These are phyloP conservation scores for Fagopyrum tataricum DNA, from an alignment of 148 eudicot genomes.

Conservation along the genomic window DNA sequence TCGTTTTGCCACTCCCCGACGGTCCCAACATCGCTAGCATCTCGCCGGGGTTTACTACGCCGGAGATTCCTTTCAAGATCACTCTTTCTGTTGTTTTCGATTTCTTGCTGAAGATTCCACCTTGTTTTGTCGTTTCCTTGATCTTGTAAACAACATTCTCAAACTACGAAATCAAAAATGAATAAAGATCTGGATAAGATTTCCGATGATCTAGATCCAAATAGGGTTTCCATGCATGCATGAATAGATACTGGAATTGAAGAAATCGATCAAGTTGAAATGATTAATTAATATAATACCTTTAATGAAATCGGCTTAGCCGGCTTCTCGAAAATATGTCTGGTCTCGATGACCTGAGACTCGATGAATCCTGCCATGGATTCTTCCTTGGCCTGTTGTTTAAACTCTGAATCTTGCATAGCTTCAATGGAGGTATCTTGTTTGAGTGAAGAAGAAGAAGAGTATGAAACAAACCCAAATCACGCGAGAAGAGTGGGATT, in stretches of 20 bases:
- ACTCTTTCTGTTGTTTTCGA: constrained; percentile 23
- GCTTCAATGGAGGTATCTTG: background rate
- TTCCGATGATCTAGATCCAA: background rate
- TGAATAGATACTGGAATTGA: background rate
- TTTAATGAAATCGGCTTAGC: background rate
- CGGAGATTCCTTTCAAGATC: constrained; percentile 41
- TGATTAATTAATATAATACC: background rate
- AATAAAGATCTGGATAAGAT: background rate
- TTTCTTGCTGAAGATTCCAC: constrained; percentile 18
- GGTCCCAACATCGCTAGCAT: constrained; percentile 60
- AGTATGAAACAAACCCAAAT: background rate
- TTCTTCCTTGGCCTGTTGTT: background rate
- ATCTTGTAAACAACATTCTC: constrained; percentile 20
- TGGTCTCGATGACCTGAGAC: background rate
- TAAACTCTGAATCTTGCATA: background rate
- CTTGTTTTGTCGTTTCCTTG: constrained; percentile 14
- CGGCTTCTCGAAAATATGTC: background rate
- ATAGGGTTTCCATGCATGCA: background rate
- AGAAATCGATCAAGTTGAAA: background rate
- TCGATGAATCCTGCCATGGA: background rate
- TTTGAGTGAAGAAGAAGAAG: background rate
- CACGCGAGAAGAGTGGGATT: constrained; percentile 3
- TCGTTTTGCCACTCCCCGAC: constrained; percentile 62
- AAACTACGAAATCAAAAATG: background rate
- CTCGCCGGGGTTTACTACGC: constrained; percentile 43